Evolutionary conservation across 2,329 filamentous ascomycete species (phyloP).

Genomic region (Helicocarpus griseus): DNA sequence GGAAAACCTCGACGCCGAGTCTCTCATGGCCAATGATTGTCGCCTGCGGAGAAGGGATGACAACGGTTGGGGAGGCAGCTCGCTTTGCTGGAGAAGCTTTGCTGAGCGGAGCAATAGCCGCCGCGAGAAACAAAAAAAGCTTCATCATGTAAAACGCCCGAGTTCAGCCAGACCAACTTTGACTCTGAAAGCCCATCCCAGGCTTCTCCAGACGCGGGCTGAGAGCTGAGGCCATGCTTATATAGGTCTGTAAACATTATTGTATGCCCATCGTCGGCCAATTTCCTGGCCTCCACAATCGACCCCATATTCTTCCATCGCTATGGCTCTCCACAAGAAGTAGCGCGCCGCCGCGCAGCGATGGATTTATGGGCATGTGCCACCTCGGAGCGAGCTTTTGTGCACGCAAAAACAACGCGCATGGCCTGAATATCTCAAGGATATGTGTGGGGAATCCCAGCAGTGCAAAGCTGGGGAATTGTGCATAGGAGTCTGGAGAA

Average conservation of each 20-base stretch:
- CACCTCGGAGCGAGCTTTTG: not conserved
- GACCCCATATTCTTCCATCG: not conserved
- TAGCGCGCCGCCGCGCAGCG: no score
- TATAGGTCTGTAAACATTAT: not conserved
- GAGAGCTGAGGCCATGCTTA: not conserved
- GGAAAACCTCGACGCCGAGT: slow-evolving; percentile 54
- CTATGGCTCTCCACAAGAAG: no score
- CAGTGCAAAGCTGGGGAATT: no score
- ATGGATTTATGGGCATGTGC: not conserved
- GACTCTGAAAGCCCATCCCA: not conserved
- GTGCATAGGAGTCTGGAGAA: not conserved
- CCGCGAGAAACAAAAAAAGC: not conserved
- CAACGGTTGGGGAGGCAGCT: slow-evolving; percentile 42
- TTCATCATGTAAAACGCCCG: not conserved
- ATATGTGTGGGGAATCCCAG: no score
- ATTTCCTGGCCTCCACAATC: slow-evolving; percentile 1
- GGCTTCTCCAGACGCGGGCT: not conserved
- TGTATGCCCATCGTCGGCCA: not conserved
- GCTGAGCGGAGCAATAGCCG: not conserved
- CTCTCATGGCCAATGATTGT: slow-evolving; percentile 41
- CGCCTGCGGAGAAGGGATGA: slow-evolving; percentile 41
- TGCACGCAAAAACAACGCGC: not conserved
- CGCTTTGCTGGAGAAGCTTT: slow-evolving; percentile 29
- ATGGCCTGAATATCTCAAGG: not conserved
- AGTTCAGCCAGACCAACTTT: not conserved